Conservation (phyloP, 2,329 filamentous ascomycete genomes). For the Davidsoniella eucalypti region DNA sequence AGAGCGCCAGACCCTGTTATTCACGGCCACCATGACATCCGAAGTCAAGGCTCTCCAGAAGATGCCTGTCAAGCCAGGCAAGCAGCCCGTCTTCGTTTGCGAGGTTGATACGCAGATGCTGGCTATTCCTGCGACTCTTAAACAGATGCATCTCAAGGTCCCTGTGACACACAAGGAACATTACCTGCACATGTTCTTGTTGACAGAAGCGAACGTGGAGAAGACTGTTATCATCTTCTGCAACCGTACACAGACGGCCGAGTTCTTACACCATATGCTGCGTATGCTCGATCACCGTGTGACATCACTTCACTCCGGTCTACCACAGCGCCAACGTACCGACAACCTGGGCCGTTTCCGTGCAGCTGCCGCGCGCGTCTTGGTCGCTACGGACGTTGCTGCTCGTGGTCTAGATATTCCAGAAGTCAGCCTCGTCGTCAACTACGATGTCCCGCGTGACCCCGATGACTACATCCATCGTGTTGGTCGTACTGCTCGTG, state of each 20-base stretch:
- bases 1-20: constrained; percentile 80
- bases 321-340: constrained; percentile 70
- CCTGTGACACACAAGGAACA: constrained; percentile 88
- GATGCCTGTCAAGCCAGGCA: constrained; percentile 50
- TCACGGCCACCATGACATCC: constrained; percentile 87
- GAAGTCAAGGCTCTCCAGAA: constrained; percentile 80
- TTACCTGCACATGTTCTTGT: constrained; percentile 78
- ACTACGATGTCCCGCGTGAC: constrained; percentile 92
- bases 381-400: constrained; percentile 91
- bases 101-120: constrained; percentile 65
- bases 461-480: constrained; percentile 96
- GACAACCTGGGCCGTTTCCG: constrained; percentile 86
- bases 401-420: constrained; percentile 91
- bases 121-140: constrained; percentile 64
- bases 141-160: constrained; percentile 73
- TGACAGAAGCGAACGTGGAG: constrained; percentile 55
- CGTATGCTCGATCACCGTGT: constrained; percentile 77
- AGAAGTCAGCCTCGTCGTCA: constrained; percentile 75
- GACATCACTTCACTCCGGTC: constrained; percentile 74
- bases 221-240: constrained; percentile 85
- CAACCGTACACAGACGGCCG: constrained; percentile 79
- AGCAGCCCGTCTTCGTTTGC: constrained; percentile 70
- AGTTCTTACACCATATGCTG: constrained; percentile 75
- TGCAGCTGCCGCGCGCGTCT: constrained; percentile 69
- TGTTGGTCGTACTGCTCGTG: constrained; percentile 86